Conservation (phyloP, 192 early-diverging fungal genomes). For the Geranomyces variabilis region DNA sequence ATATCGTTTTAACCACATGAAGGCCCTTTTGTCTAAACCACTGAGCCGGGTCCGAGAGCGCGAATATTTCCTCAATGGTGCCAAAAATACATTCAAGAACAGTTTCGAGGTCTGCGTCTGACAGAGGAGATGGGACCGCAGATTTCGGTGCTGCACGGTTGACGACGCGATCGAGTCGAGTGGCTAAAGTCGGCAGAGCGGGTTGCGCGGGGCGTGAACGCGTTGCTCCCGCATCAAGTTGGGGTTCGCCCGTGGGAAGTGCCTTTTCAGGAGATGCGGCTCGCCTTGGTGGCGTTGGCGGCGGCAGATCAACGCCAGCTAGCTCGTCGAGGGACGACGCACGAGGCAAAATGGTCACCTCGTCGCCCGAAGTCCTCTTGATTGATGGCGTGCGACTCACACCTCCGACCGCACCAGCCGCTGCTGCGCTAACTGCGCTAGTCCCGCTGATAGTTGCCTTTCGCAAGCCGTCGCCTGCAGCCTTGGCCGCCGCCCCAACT, state of each 20-base stretch:
- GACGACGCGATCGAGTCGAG: neutral
- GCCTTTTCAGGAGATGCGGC: neutral
- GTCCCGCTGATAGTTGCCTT: neutral
- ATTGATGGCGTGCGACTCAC: too few relatives aligned
- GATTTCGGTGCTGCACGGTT: neutral
- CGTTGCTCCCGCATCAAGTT: neutral
- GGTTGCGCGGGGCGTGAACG: neutral
- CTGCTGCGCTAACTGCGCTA: neutral
- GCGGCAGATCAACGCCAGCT: neutral
- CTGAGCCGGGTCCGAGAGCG: constrained; percentile 39
- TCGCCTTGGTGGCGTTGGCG: neutral
- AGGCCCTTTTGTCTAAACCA: constrained; percentile 54
- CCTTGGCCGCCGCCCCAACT: constrained; percentile 18
- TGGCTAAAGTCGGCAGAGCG: neutral
- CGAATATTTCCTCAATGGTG: constrained; percentile 53
- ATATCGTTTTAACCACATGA: constrained; percentile 45
- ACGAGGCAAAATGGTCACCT: neutral
- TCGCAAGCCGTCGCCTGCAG: constrained; percentile 5
- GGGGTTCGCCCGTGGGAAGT: neutral
- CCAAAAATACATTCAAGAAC: constrained; percentile 49
- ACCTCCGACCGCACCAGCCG: neutral
- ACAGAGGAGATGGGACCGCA: constrained; percentile 16
- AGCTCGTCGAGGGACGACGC: constrained; percentile 9
- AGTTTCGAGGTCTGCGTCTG: constrained; percentile 41
- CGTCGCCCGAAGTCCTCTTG: neutral